A percentile compares a stretch with the other conserved stretches of the same genome.
These are phyloP conservation scores for Clarkia xantiana DNA, from an alignment of 345 rosid species.

Conservation along the genomic window DNA sequence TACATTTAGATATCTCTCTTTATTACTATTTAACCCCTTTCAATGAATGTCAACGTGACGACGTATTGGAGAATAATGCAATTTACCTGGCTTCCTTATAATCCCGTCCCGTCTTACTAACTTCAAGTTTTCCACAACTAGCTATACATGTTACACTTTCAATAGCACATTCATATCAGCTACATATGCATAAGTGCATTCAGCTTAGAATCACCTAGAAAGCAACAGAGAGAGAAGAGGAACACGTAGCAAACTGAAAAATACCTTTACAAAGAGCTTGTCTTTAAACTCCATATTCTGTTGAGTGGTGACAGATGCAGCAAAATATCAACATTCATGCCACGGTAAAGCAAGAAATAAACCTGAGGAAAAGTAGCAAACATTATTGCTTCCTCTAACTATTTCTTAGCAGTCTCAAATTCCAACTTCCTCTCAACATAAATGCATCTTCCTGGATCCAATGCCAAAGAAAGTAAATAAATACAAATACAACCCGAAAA, in stretches of 20 bases:
- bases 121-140: too few relatives aligned
- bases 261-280: constrained; percentile 40
- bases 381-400: neutral
- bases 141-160: too few relatives aligned
- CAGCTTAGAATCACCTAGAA: neutral
- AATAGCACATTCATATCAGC: too few relatives aligned
- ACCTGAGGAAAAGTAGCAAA: neutral
- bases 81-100: too few relatives aligned
- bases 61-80: too few relatives aligned
- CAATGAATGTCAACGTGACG: too few relatives aligned
- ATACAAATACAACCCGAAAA: too few relatives aligned
- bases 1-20: too few relatives aligned
- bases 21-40: too few relatives aligned
- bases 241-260: constrained; percentile 9
- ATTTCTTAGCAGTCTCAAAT: neutral
- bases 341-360: constrained; percentile 17
- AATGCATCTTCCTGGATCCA: neutral
- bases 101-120: too few relatives aligned
- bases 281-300: constrained; percentile 39
- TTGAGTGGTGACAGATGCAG: constrained; percentile 2
- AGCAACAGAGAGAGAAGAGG: constrained; percentile 3
- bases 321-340: constrained; percentile 10
- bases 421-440: neutral
- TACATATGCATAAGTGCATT: neutral
- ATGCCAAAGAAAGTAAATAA: too few relatives aligned